phyloP scores from a whole-genome alignment of 768 basidiomycete species.

The Strobilomyces echinocephalus region DNA sequence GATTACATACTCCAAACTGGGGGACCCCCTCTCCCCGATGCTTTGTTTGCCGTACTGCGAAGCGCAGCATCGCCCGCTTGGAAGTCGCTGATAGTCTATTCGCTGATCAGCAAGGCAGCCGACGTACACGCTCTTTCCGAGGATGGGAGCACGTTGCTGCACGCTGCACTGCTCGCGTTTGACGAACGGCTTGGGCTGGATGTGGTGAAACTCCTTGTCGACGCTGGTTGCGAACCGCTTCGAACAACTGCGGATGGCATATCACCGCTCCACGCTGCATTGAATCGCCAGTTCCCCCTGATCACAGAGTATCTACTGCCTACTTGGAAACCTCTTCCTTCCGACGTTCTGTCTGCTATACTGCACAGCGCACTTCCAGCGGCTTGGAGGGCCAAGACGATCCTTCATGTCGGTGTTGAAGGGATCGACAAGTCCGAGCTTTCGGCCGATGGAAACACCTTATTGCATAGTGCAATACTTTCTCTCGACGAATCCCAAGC shows the following conservation, averaged over 20 bases:
- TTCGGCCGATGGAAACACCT: neutral
- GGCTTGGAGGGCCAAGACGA: neutral
- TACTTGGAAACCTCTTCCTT: neutral
- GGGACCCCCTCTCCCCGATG: no score
- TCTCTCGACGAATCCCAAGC: neutral
- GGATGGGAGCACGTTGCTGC: neutral
- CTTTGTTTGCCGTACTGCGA: neutral
- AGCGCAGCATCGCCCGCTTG: neutral
- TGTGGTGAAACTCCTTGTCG: neutral
- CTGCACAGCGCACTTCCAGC: neutral
- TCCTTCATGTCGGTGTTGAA: neutral
- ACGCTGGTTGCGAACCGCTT: conserved; percentile 6
- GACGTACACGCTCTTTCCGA: neutral
- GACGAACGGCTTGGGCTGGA: neutral
- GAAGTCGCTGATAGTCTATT: neutral
- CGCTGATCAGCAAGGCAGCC: neutral
- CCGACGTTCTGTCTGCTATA: neutral
- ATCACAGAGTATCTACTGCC: neutral
- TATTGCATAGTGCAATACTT: neutral
- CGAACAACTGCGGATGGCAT: neutral
- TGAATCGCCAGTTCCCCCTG: neutral
- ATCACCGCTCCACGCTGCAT: neutral
- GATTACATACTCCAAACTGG: no score
- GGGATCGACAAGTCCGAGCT: neutral
- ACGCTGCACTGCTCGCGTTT: neutral